Evolutionary conservation across 192 early-diverging fungal genomes (phyloP), one percentile per base, ranked within the genome.

Genomic region (Umbelopsis sp.): DNA sequence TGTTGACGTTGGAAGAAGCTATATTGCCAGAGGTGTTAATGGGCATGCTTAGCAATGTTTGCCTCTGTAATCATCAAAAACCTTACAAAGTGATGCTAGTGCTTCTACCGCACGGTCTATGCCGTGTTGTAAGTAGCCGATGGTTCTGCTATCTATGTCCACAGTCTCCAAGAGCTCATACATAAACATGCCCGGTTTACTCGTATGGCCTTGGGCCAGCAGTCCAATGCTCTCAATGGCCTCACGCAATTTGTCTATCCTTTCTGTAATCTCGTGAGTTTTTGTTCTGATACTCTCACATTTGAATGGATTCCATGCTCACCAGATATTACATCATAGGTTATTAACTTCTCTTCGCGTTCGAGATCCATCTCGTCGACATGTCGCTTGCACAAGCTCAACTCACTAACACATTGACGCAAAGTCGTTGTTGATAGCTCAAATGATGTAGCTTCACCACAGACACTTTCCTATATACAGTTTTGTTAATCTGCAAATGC

Each of bases 371-470:
- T 48, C 41, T 48, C 27, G n/a, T 35, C 22, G 6, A 33, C 53
- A 48, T 30, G 15, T 11, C 33, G 25, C 21, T 55, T 20, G 49
- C 81, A 83, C 4, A 27, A 12, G 27, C 53, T 73, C 18, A 70
- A 16, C 51, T 85, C 83, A 0, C 30, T 49, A 16, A 81, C 51
- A 44, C 61, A 71, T 7, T 66, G 22, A 3, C 21, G 50, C 23
- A 85, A 23, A n/a, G 68, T 72, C 10, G 49, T 21, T 20, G 68
- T 33, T 8, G 74, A 47, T 6, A 85, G 41, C 21, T 85, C 84
- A 72, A 85, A 83, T 13, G 84, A 85, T 7, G 71, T 50, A 12
- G 84, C 74, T 16, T 85, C 84, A 12, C 58, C 66, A 55, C 84
- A 85, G 46, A 27, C 48, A 21, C 61, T 66, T 72, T 84, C 82